Evolutionary conservation across 805 yeast species (phyloP).

Genomic region (Metschnikowia lochheadii): DNA sequence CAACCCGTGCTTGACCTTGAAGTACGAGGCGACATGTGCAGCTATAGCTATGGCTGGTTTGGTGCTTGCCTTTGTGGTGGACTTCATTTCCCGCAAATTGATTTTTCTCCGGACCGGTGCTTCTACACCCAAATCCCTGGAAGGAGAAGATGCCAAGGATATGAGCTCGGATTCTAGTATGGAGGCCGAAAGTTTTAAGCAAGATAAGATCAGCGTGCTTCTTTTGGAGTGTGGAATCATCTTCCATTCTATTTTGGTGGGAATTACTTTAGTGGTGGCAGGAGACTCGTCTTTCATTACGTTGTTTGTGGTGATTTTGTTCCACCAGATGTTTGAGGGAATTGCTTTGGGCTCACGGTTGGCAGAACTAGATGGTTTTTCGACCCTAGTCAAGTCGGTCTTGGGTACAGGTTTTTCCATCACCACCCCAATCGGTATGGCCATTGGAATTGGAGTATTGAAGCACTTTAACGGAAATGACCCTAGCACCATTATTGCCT

Average conservation of each 20-base stretch:
- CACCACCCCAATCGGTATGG: constrained; percentile 71
- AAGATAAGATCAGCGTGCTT: constrained; percentile 4
- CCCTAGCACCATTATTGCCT: constrained; percentile 26
- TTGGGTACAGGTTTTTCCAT: constrained; percentile 19
- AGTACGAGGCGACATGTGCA: constrained; percentile 24
- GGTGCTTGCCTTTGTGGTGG: constrained; percentile 23
- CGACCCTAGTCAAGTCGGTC: constrained; percentile 2
- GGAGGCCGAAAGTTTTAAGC: neutral
- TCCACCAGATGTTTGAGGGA: constrained; percentile 30
- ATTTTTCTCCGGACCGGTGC: neutral
- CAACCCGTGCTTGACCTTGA: constrained; percentile 22
- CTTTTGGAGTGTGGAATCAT: constrained; percentile 26
- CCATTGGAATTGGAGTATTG: constrained; percentile 67
- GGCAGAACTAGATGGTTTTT: constrained; percentile 18
- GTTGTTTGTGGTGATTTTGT: constrained; percentile 25
- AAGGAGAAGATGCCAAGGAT: neutral
- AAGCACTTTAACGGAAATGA: constrained; percentile 26
- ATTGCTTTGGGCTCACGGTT: constrained; percentile 26
- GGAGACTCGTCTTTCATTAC: constrained; percentile 23
- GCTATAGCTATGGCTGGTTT: constrained; percentile 30
- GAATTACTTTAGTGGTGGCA: constrained; percentile 24
- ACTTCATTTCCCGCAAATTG: constrained; percentile 13
- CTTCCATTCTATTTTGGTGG: constrained; percentile 28
- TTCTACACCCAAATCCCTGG: neutral
- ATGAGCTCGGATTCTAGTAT: neutral